These are phyloP conservation scores for Silene uniflora DNA, from an alignment of 148 eudicot species.

Conservation along the genomic window DNA sequence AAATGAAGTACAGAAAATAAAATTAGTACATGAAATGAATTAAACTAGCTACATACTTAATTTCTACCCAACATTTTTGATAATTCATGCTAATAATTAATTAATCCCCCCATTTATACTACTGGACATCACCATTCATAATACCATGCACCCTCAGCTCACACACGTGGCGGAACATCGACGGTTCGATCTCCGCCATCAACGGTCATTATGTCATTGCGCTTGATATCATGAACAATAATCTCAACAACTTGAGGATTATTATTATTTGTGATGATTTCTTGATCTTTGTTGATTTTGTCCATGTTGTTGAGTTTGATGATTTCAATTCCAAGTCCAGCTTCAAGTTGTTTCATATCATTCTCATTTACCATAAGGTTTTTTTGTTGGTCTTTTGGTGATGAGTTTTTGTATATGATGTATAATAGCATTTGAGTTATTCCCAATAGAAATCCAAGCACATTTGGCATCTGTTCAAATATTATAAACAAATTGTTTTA, in stretches of 20 bases:
- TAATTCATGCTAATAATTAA: too few relatives aligned
- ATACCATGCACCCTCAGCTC: conserved; percentile 1
- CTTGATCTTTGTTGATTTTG: conserved; percentile 8
- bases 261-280: neutral
- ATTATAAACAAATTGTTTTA: too few relatives aligned
- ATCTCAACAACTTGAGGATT: conserved; percentile 13
- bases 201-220: neutral
- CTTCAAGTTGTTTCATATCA: conserved; percentile 25
- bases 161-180: conserved; percentile 21
- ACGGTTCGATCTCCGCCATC: neutral
- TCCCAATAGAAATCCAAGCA: conserved; percentile 65
- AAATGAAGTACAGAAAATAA: too few relatives aligned
- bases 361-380: neutral
- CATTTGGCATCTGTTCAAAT: conserved; percentile 56
- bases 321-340: conserved; percentile 17
- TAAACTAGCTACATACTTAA: too few relatives aligned
- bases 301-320: conserved; percentile 23
- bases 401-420: conserved; percentile 41
- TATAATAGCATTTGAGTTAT: conserved; percentile 63
- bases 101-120: too few relatives aligned
- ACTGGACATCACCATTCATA: too few relatives aligned
- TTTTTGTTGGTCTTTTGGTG: conserved; percentile 14
- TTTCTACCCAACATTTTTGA: too few relatives aligned
- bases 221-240: conserved; percentile 20
- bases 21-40: too few relatives aligned